Conservation (phyloP, 1,139 yeast genomes). For the Protomyces lactucae-debilis region DNA sequence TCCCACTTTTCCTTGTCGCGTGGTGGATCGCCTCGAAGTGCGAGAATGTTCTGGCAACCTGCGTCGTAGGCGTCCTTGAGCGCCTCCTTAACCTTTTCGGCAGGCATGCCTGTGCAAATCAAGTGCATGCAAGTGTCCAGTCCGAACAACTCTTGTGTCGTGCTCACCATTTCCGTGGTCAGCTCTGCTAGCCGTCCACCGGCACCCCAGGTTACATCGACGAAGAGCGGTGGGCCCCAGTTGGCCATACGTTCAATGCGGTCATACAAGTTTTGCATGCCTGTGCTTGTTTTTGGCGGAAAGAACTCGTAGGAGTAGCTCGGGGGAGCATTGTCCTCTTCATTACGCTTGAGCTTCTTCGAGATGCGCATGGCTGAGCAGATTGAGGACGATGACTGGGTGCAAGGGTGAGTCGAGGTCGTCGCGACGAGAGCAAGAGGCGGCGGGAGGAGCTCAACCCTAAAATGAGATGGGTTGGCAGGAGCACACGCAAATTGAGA, state of each 20-base stretch:
- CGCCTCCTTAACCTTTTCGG: constrained; percentile 76
- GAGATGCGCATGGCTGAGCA: constrained; percentile 41
- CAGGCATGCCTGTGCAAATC: constrained; percentile 93
- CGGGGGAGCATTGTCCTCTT: constrained; percentile 32
- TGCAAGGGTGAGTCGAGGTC: no score
- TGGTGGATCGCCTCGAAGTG: constrained; percentile 83
- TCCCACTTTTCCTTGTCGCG: constrained; percentile 50
- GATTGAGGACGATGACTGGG: not conserved
- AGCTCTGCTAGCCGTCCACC: constrained; percentile 76
- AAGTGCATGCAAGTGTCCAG: constrained; percentile 97
- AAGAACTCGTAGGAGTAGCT: constrained; percentile 88
- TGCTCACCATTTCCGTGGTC: constrained; percentile 85
- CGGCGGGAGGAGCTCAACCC: not conserved
- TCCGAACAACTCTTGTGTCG: constrained; percentile 88
- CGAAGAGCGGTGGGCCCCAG: constrained; percentile 72
- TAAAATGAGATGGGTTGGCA: not conserved
- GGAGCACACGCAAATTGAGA: no score
- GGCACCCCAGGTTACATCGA: constrained; percentile 97
- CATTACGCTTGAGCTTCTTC: constrained; percentile 41
- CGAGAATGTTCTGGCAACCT: constrained; percentile 90
- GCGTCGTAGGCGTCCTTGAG: constrained; percentile 77
- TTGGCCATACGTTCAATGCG: constrained; percentile 98
- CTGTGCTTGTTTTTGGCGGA: constrained; percentile 93
- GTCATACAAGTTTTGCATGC: constrained; percentile 91
- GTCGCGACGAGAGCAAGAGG: not conserved